Percentiles rank a stretch among this genome's conserved stretches.
Evolutionary conservation across 148 eudicot genomes (phyloP).

Genomic region (Tetragonia tetragonoides): DNA sequence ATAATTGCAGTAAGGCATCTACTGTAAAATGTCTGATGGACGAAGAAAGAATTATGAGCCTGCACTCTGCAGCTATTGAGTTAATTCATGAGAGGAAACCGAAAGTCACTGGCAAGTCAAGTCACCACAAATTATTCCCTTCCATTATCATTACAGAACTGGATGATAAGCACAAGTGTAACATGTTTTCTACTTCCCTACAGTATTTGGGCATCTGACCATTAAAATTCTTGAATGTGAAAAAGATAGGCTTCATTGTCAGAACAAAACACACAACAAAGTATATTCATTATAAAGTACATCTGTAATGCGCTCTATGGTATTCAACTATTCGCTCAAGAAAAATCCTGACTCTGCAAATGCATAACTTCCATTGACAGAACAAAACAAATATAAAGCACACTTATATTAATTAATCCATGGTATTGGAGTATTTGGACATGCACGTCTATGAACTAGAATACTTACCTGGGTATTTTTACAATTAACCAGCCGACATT

Average conservation of each 20-base stretch:
- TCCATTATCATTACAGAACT: not conserved
- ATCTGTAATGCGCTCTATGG: not conserved
- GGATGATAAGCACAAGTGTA: not conserved
- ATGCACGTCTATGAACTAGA: not conserved
- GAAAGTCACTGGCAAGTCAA: not conserved
- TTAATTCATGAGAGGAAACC: not conserved
- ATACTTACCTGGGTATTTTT: slow-evolving; percentile 74
- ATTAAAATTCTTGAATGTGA: not conserved
- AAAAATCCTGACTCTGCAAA: not conserved
- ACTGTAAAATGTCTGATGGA: not conserved
- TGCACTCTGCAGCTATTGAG: not conserved
- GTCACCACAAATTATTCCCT: not conserved
- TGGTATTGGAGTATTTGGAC: not conserved
- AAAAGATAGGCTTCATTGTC: not conserved
- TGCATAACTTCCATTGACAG: not conserved
- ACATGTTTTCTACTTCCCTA: not conserved
- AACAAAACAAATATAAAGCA: not conserved
- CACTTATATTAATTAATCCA: not conserved
- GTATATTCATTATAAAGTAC: not conserved
- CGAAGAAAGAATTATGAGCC: not conserved
- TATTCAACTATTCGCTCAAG: not conserved
- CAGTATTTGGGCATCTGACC: not conserved
- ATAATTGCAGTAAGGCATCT: not conserved
- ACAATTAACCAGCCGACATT: slow-evolving; percentile 90
- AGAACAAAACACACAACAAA: not conserved